A percentile compares a stretch with the other conserved stretches of the same genome.
These are phyloP conservation scores for Acanthamoeba castellanii DNA, from an alignment of 208 protist species.

Conservation along the genomic window DNA sequence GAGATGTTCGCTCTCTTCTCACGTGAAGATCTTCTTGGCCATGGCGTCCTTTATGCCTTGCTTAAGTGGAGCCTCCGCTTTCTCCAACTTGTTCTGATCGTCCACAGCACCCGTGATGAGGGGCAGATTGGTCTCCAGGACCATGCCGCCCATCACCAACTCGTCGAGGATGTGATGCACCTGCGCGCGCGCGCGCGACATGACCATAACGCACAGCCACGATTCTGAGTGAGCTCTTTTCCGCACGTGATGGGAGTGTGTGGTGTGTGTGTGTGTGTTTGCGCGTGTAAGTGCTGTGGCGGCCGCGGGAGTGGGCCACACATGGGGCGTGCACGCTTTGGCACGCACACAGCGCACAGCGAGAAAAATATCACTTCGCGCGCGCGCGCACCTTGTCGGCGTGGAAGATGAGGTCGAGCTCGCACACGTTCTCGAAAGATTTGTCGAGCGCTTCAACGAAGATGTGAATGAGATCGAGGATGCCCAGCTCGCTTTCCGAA, in stretches of 20 bases:
- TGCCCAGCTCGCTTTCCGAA: conserved; percentile 97
- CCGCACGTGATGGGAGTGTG: no score
- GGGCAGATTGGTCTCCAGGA: conserved; percentile 96
- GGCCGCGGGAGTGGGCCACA: no score
- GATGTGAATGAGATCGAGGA: conserved; percentile 97
- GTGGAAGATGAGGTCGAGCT: conserved; percentile 99
- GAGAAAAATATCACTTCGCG: no score
- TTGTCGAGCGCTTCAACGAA: conserved; percentile 98
- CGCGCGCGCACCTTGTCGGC: conserved; percentile 93
- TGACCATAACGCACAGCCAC: no score
- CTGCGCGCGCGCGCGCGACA: neutral
- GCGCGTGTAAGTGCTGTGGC: no score
- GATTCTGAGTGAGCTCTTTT: no score
- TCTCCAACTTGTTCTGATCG: conserved; percentile 76
- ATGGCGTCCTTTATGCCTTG: conserved; percentile 48
- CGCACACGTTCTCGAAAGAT: conserved; percentile 98
- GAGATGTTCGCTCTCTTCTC: neutral
- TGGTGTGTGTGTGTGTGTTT: no score
- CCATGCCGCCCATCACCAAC: conserved; percentile 98
- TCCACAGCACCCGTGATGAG: conserved; percentile 84
- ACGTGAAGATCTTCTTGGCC: conserved; percentile 72
- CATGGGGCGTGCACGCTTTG: no score
- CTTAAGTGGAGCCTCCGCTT: conserved; percentile 14
- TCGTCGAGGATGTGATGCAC: conserved; percentile 97
- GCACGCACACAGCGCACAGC: no score